Evolutionary conservation across 2,329 filamentous ascomycete species (phyloP).

Genomic region (Fusarium pseudoanthophilum): DNA sequence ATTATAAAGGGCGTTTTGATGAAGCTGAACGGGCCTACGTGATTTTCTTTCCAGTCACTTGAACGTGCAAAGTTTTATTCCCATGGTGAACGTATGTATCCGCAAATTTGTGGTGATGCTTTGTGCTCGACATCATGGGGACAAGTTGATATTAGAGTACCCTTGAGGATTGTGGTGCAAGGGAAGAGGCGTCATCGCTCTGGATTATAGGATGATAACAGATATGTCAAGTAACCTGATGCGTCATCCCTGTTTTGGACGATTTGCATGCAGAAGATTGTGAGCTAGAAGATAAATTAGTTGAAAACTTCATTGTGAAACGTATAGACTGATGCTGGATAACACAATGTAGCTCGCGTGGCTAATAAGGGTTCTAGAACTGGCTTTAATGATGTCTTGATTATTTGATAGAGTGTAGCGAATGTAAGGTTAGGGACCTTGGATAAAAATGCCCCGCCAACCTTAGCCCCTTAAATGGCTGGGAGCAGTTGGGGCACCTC

Average conservation of each 20-base stretch:
- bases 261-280: not conserved
- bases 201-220: not conserved
- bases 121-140: not conserved
- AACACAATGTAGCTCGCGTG: conserved; percentile 16
- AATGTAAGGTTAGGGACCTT: not conserved
- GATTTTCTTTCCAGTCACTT: not conserved
- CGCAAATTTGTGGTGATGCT: not conserved
- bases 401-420: not conserved
- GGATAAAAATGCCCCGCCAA: conserved; percentile 27
- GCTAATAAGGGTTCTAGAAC: conserved; percentile 6
- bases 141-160: not conserved
- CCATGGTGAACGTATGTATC: not conserved
- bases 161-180: not conserved
- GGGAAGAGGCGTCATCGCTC: conserved; percentile 18
- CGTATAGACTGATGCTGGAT: not conserved
- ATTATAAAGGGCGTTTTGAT: conserved; percentile 49
- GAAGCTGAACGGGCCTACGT: conserved; percentile 23
- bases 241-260: not conserved
- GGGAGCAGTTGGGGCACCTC: not conserved
- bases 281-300: not conserved
- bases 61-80: conserved; percentile 7
- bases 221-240: not conserved
- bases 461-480: conserved; percentile 25
- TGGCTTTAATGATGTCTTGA: not conserved
- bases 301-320: not conserved